Evolutionary conservation across 805 yeast genomes (phyloP).

Genomic region (Barnettozyma wickerhamii): DNA sequence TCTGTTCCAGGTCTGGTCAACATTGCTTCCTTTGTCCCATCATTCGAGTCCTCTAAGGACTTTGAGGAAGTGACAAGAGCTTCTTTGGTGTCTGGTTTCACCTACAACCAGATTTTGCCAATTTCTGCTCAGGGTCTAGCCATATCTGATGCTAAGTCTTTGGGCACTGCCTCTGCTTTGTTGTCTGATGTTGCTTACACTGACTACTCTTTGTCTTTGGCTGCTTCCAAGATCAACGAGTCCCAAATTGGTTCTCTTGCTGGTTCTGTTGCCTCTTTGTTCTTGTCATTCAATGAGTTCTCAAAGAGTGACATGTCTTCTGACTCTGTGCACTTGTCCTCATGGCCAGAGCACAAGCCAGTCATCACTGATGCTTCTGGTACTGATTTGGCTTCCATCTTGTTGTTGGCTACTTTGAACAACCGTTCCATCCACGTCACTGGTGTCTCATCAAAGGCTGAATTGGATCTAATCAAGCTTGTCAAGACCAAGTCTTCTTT

Average conservation of each 20-base stretch:
- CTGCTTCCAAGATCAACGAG: constrained; percentile 73
- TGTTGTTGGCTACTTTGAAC: constrained; percentile 85
- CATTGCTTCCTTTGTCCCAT: constrained; percentile 73
- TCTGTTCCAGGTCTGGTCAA: constrained; percentile 85
- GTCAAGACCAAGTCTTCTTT: constrained; percentile 77
- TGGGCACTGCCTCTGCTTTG: constrained; percentile 52
- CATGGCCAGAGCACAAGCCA: constrained; percentile 83
- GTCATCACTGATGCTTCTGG: constrained; percentile 90
- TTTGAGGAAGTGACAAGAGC: constrained; percentile 65
- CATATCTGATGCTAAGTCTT: constrained; percentile 59
- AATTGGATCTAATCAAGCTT: constrained; percentile 76
- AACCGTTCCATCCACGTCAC: constrained; percentile 83
- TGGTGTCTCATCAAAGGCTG: constrained; percentile 76
- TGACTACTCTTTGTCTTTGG: constrained; percentile 78
- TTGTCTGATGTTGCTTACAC: constrained; percentile 63
- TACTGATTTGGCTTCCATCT: constrained; percentile 87
- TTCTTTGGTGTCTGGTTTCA: constrained; percentile 82
- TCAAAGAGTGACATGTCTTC: constrained; percentile 64
- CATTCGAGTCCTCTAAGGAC: constrained; percentile 47
- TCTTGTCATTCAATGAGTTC: constrained; percentile 74
- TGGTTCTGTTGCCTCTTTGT: constrained; percentile 68
- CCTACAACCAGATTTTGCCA: constrained; percentile 79
- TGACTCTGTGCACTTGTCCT: constrained; percentile 71
- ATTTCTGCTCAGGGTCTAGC: constrained; percentile 57
- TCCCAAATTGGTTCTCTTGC: constrained; percentile 58